Base-by-base conservation (phyloP, 371 early-diverging fungal species). In the Rhizomucor miehei region DNA sequence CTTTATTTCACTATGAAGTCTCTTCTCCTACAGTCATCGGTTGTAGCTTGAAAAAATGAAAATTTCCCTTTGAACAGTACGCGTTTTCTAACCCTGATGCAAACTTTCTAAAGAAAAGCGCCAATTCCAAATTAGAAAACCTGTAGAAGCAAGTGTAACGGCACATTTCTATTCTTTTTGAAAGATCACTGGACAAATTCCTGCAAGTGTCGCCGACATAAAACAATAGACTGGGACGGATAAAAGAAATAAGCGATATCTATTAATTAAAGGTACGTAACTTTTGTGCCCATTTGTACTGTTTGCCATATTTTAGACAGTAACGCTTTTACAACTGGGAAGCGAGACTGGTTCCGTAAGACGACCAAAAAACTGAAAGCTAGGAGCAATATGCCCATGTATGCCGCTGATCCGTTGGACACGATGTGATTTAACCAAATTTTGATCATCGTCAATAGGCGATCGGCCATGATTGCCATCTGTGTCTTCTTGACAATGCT, bases 221-320 rank as follows among this genome's bases (percentile, higher is more conserved):
- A n/a, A n/a, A n/a, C n/a, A n/a, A n/a, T n/a, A 29, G 29, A 8
- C 29, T 5, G 29, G 8, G 29, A 29, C 29, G 8, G 8, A 29
- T 29, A 29, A 29, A 29, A 29, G 17, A 51, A n/a, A 41, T 6
- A 11, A 25, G 45, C 12, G 25, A 23, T 19, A 23, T 25, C 45
- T 45, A 25, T 45, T 20, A 25, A 6, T 68, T 62, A 75, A 55
- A 75, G 59, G 47, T 75, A 71, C 19, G 75, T 75, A 0, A 75
- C 72, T 52, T 69, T 71, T 16, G 75, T 75, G 3, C 75, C 75
- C 74, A 73, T 73, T 43, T 63, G 59, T 14, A 67, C 37, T 0
- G 73, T 73, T 41, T 64, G 69, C 69, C 66, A 69, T 48, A 73
- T 9, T 21, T 73, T 73, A 14, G 39, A 53, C 23, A 68, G 37